Evolutionary conservation across 225 moss, liverwort and hornwort genomes (phyloP).

Genomic region (Pseudoscleropodium purum): DNA sequence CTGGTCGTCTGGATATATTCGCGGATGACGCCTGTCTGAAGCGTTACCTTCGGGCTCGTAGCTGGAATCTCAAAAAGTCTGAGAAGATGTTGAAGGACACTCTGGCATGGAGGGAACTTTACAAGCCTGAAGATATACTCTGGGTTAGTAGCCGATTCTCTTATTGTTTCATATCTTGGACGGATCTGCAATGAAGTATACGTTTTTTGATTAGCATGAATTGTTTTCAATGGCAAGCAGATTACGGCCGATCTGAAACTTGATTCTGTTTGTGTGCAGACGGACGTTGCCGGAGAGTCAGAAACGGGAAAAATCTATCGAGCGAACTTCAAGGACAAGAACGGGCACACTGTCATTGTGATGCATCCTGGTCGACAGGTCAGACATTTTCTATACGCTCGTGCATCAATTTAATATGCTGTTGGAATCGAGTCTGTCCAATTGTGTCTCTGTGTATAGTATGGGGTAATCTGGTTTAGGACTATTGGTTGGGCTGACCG

Average conservation of each 20-base stretch:
- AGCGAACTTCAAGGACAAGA: constrained; percentile 54
- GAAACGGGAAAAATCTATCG: constrained; percentile 88
- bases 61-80: constrained; percentile 42
- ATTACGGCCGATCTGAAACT: neutral
- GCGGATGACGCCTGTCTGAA: constrained; percentile 35
- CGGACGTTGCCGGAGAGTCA: constrained; percentile 51
- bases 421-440: neutral
- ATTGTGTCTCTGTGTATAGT: neutral
- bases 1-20: constrained; percentile 17
- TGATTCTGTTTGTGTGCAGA: constrained; percentile 16
- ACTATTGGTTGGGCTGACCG: neutral
- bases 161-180: neutral
- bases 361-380: constrained; percentile 90
- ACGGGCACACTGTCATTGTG: constrained; percentile 59
- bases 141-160: constrained; percentile 15
- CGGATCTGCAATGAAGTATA: neutral
- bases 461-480: neutral
- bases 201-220: neutral
- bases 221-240: neutral
- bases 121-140: constrained; percentile 39
- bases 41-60: constrained; percentile 42
- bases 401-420: neutral
- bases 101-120: constrained; percentile 30
- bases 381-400: neutral
- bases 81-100: constrained; percentile 49